Base-by-base conservation (phyloP, 345 rosid genomes). In the Rubroshorea leprosula region DNA sequence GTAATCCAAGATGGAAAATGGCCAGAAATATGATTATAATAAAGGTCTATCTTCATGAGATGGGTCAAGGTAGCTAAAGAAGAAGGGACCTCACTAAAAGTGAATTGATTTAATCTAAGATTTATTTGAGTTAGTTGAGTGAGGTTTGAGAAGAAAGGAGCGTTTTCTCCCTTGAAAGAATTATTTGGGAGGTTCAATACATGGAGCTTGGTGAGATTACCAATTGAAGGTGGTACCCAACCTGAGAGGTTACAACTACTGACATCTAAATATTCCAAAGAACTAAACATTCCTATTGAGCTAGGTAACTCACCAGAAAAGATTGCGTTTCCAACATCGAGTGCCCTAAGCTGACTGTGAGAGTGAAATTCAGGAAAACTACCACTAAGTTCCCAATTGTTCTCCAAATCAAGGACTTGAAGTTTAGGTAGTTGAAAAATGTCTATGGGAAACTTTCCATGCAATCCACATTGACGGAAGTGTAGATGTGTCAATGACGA, bases 141-240 rank as follows among this genome's bases (percentile, higher is more conserved):
- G n/a, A 67, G 54, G 51, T 63, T 72, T 14, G 22, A 25, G 22
- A 68, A 14, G 2, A 22, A 49, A 45, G 56, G 29, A n/a, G 16
- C 72, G 48, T 9, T 21, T 0, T 4, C 4, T 29, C 35, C 35
- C 35, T 29, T 4, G 9, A 29, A 29, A 9, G 35, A 29, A 29
- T 29, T 29, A 29, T 29, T 29, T 9, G 12, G 7, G 12, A 35
- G 41, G 41, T 13, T 35, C 2, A 55, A 21, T 5, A 19, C 21
- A 0, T 41, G 19, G 12, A 38, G 63, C 57, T 14, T 4, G 10
- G 39, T n/a, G 9, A 35, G n/a, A n/a, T n/a, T n/a, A n/a, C n/a
- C n/a, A n/a, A n/a, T n/a, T n/a, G n/a, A n/a, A n/a, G n/a, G n/a
- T 6, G 41, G 41, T 35, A 35, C 7, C 12, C 7, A 35, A 6